Evolutionary conservation across 2,329 filamentous ascomycete species (phyloP).

Genomic region (Fulvia fulva): DNA sequence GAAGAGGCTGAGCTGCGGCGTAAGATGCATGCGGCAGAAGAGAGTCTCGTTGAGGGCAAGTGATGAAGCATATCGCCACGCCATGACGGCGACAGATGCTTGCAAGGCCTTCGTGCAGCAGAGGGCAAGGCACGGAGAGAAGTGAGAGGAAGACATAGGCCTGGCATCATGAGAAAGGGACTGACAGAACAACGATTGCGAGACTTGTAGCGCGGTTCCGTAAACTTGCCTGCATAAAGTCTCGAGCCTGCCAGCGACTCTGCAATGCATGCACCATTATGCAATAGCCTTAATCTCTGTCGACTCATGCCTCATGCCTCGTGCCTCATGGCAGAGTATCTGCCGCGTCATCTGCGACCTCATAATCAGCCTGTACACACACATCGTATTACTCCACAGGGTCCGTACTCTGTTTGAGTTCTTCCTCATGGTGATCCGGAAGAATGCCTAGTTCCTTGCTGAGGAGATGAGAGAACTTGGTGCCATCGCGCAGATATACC

Average conservation of each 20-base stretch:
- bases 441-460: slow-evolving; percentile 71
- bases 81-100: no score
- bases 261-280: not conserved
- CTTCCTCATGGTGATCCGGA: slow-evolving; percentile 38
- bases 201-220: not conserved
- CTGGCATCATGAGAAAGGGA: not conserved
- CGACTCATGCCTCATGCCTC: not conserved
- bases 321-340: not conserved
- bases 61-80: no score
- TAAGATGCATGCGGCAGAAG: no score
- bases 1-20: no score
- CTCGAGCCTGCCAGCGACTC: not conserved
- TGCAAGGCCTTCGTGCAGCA: no score
- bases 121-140: no score
- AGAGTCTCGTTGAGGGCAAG: no score
- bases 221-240: not conserved
- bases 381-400: slow-evolving; percentile 20
- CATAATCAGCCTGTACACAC: slow-evolving; percentile 1
- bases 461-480: slow-evolving; percentile 67
- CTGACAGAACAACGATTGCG: no score
- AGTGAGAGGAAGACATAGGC: not conserved
- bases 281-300: not conserved
- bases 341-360: not conserved
- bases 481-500: slow-evolving; percentile 85
- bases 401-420: slow-evolving; percentile 26